Evolutionary conservation across 106 monocot genomes (phyloP).

Genomic region (Dendrobium officinale): DNA sequence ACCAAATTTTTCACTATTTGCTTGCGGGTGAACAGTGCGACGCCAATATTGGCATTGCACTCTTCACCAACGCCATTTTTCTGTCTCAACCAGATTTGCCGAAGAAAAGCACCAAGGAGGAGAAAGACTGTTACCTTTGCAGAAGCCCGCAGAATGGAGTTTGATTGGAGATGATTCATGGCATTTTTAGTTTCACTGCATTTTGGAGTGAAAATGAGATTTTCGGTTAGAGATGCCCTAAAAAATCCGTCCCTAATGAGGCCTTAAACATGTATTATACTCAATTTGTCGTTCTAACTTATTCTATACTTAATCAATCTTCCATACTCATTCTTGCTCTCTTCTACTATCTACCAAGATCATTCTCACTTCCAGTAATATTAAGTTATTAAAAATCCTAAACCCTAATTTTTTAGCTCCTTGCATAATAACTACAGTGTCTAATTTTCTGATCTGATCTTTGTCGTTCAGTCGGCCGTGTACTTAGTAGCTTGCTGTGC

Average conservation of each 20-base stretch:
- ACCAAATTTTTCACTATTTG: too few species aligned
- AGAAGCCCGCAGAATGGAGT: too few species aligned
- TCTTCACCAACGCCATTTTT: too few species aligned
- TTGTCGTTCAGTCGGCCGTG: slow-evolving; percentile 9
- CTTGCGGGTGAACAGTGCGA: too few species aligned
- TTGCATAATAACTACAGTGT: neutral
- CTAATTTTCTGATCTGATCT: neutral
- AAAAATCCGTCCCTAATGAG: neutral
- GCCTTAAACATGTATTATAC: neutral
- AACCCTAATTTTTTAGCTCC: neutral
- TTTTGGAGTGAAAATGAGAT: too few species aligned
- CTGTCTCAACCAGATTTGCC: too few species aligned
- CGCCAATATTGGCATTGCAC: too few species aligned
- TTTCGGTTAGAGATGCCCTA: too few species aligned
- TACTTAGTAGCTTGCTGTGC: slow-evolving; percentile 31
- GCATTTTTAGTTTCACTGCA: too few species aligned
- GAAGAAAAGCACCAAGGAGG: too few species aligned
- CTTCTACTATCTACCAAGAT: neutral
- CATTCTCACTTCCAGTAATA: neutral
- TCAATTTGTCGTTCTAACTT: neutral
- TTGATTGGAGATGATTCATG: too few species aligned
- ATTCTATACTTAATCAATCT: neutral
- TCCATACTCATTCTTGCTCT: neutral
- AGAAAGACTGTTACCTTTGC: too few species aligned
- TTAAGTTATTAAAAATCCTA: neutral